Evolutionary conservation across 2,329 filamentous ascomycete species (phyloP), one percentile per base, ranked within the genome.

Genomic region (Curvularia verruculosa): DNA sequence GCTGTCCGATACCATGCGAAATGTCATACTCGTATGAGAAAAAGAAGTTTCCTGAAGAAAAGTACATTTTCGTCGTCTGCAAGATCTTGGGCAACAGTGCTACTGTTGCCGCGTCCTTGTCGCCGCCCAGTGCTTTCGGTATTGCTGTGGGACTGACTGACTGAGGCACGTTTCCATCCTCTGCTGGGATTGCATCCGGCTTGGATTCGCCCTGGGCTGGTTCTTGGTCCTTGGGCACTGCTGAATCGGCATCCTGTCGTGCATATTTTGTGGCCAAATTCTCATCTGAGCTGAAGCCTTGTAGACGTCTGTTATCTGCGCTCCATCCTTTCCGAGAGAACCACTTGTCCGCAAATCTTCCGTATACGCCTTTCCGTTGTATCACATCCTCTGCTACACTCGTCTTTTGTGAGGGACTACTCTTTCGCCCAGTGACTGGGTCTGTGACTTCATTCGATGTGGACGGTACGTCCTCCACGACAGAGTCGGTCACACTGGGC

Each of bases 1-100:
- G 76, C 36, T 75, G 73, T 50, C 75, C 74, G 59, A 84, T 74
- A 52, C 84, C 87, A 54, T 89, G 85, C 0, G 95, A 98, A 49
- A 99, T 85, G 73, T 99, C 93, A 72, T 94, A 85, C 63, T 99
- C 95, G 74, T 99, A 97, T 0, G 93, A 93, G 75, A 94, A 99
- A 80, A 89, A 98, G 76, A 97, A 98, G 74, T 91, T 97, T 61
- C 85, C 84, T 0, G 87, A 84, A 1, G 90, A 88, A 71, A 97
- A 94, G 58, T 96, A 85, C 53, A 98, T 85, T 70, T 91, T 91
- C 1, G 92, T 88, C 29, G 91, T 96, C 39, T 89, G 85, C 40
- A 99, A 77, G 37, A 98, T 82, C 70, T 96, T 96, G 1, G 94
- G 94, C 10, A 96, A 80, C 29, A 98, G 59, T 0, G 70, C 65